Evolutionary conservation across 2,329 filamentous ascomycete genomes (phyloP), one percentile per base, ranked within the genome.

Genomic region (Colletotrichum navitas): DNA sequence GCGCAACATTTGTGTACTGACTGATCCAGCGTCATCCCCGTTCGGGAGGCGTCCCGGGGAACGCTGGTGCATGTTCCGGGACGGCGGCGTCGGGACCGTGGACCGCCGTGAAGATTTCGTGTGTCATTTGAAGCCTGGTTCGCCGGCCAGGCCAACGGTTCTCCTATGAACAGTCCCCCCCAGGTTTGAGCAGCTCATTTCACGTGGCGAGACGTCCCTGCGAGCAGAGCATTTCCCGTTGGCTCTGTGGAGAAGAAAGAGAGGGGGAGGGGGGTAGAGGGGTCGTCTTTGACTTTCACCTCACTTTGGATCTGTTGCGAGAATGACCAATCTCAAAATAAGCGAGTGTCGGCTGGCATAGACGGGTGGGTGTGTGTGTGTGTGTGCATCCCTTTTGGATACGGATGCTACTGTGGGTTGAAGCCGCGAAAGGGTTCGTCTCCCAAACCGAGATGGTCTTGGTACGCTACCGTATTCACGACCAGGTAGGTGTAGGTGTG

Each of bases 121-220:
- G 24, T 41, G 14, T 29, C 26, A 32, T 6, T 43, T 52, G 54
- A 54, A 34, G 47, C 39, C 39, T 51, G 45, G 63, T 54, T 69
- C 41, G 29, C 18, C n/a, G 66, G 41, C 21, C 52, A 65, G 43
- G 47, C 29, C 51, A 34, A 21, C 47, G 24, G n/a, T 16, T 29
- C 26, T 29, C 39, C 59, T 63, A 45, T 52, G 47, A 68, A 59
- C 64, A 43, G 64, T 59, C 21, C 24, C 29, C 68, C 51, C 32
- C 49, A 29, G 29, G 10, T 29, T 4, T 34, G 47, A 66, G 56
- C 43, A 36, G 39, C 63, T 60, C 68, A 66, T 59, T 71, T 63
- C 68, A 71, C 68, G 68, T 71, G 68, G 52, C 43, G 34, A 52
- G 51, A 24, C 64, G 34, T 51, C 18, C 56, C 68, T 68, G 68